These are phyloP conservation scores for Thelephora aurantiotincta DNA, from an alignment of 768 basidiomycete species.

Conservation along the genomic window DNA sequence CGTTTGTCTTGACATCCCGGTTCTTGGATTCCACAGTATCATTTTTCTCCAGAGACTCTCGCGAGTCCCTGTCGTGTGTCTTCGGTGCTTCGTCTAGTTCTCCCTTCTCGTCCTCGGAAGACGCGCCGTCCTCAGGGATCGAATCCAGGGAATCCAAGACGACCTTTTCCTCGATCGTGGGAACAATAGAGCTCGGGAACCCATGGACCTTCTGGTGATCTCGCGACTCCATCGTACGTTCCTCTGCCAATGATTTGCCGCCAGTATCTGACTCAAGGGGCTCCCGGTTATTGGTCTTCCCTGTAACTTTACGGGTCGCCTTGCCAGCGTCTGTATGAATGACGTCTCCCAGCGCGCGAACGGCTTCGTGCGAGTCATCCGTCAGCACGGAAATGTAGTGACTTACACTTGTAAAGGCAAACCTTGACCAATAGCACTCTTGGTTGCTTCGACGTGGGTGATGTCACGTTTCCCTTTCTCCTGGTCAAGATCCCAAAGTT, in stretches of 20 bases:
- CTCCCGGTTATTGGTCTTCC: constrained; percentile 20
- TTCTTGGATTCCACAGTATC: not conserved
- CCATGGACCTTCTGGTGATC: constrained; percentile 37
- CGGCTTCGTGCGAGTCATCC: constrained; percentile 18
- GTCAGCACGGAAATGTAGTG: constrained; percentile 2
- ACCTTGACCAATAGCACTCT: constrained; percentile 39
- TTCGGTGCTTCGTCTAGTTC: not conserved
- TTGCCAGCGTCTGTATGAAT: constrained; percentile 21
- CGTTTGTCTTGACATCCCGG: not conserved
- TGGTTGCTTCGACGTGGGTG: constrained; percentile 22
- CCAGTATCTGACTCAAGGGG: constrained; percentile 19
- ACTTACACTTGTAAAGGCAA: constrained; percentile 3
- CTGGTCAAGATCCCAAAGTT: constrained; percentile 69
- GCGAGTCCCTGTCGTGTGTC: not conserved
- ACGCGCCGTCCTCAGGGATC: not conserved
- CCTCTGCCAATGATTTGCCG: constrained; percentile 29
- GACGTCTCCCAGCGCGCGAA: constrained; percentile 25
- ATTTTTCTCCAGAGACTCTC: too few relatives aligned
- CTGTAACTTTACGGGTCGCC: constrained; percentile 26
- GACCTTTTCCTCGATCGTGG: constrained; percentile 56
- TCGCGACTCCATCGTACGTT: constrained; percentile 37
- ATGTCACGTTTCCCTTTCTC: constrained; percentile 24
- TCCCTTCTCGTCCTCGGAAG: not conserved
- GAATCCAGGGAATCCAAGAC: constrained; percentile 25
- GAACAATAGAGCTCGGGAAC: constrained; percentile 48